phyloP scores from a whole-genome alignment of 2,329 filamentous ascomycete genomes.

The Fusarium concolor region DNA sequence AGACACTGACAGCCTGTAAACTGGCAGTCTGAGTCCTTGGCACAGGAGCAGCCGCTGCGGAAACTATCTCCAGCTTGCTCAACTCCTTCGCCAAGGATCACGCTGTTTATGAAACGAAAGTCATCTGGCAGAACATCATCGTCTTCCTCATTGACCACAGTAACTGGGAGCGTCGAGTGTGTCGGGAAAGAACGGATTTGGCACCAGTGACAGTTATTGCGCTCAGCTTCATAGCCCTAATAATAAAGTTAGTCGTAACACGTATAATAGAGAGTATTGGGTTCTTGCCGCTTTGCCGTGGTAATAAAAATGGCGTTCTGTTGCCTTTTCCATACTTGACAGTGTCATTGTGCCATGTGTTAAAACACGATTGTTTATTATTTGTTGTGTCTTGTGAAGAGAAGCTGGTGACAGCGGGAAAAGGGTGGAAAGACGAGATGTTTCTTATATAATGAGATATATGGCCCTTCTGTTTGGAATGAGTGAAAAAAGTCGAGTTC shows the following conservation, averaged over 20 bases:
- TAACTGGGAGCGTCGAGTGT: slow-evolving; percentile 64
- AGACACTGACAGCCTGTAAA: slow-evolving; percentile 76
- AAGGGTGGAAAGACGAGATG: neutral
- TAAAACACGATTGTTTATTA: neutral
- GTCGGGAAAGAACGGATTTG: slow-evolving; percentile 67
- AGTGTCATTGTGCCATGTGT: neutral
- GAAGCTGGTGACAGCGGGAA: neutral
- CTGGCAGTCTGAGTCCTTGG: slow-evolving; percentile 71
- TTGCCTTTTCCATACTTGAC: slow-evolving; percentile 60
- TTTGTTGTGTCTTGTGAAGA: neutral
- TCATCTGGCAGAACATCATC: slow-evolving; percentile 65
- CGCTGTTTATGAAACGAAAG: slow-evolving; percentile 76
- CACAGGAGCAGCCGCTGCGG: slow-evolving; percentile 76
- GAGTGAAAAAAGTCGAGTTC: neutral
- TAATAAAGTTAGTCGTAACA: slow-evolving; percentile 1
- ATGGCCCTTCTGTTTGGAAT: neutral
- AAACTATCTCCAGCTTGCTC: slow-evolving; percentile 69
- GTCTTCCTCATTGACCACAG: slow-evolving; percentile 73
- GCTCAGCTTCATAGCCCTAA: slow-evolving; percentile 54
- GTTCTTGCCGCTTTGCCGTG: slow-evolving; percentile 55
- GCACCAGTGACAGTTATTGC: slow-evolving; percentile 68
- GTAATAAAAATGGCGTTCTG: slow-evolving; percentile 62
- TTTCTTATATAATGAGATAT: neutral
- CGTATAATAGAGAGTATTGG: neutral
- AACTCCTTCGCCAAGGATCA: slow-evolving; percentile 70